Evolutionary conservation across 192 early-diverging fungal genomes (phyloP), one percentile per base, ranked within the genome.

Genomic region (Coemansia sp.): DNA sequence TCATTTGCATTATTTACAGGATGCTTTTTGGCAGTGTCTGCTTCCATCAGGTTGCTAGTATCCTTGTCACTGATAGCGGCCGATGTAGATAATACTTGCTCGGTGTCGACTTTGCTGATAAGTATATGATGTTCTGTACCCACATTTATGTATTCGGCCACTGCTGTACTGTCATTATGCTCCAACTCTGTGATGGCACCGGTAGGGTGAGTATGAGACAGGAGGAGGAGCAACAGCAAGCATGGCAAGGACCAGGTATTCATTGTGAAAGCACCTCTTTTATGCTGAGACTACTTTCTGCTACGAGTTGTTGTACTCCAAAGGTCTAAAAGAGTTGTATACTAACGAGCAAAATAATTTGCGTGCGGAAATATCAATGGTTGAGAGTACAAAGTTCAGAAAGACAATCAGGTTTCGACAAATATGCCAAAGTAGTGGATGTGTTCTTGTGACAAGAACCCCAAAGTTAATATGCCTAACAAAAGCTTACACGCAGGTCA

Each of bases 101-200:
- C 54, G 54, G 54, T 2, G 5, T 31, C 29, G 1, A 57, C 54
- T 31, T 57, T 57, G 27, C 54, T 57, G 12, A 75, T 68, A 24
- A 70, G 6, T 22, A 70, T 40, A 5, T 70, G 24, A 38, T 75
- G 52, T 1, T 63, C 47, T 12, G 73, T 57, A 41, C 73, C 73
- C 31, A 70, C 62, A 31, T 75, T 75, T 22, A 46, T 34, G 40
- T 63, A 70, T 33, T 70, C 63, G 2, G 31, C 34, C 2, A 15
- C 34, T 18, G 61, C 7, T 16, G 61, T 5, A 29, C 54, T 31
- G 18, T n/a, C 33, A 13, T 18, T 18, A 34, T 24, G 13, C 44
- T 64, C 34, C 41, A 55, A 18, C 8, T 41, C 27, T 51, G 44
- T 31, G 10, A 15, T 5, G 54, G 27, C 54, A 0, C 27, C 31